phyloP scores from a whole-genome alignment of 371 early-diverging fungal genomes.

The Apophysomyces elegans region DNA sequence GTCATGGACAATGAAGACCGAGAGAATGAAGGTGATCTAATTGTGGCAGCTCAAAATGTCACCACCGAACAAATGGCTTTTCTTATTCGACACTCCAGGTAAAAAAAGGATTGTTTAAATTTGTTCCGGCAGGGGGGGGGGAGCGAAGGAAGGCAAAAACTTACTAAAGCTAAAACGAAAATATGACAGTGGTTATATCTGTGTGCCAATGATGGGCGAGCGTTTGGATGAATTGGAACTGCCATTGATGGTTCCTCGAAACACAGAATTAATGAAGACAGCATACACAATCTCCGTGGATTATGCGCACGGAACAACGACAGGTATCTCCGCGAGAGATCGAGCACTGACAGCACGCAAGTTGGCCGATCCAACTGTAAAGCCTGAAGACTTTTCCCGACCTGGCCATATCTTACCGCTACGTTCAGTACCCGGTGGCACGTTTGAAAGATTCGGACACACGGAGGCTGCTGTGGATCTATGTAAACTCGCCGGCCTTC shows the following conservation, averaged over 20 bases:
- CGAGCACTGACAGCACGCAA: constrained; percentile 81
- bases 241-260: constrained; percentile 93
- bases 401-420: constrained; percentile 97
- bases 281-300: constrained; percentile 95
- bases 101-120: constrained; percentile 13
- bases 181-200: constrained; percentile 82
- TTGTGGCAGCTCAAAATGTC: constrained; percentile 89
- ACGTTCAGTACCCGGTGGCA: constrained; percentile 79
- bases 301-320: constrained; percentile 82
- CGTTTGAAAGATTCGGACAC: constrained; percentile 86
- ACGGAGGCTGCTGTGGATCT: constrained; percentile 95
- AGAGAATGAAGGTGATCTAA: constrained; percentile 97
- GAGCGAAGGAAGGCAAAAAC: too few species aligned
- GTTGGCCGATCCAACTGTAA: constrained; percentile 73
- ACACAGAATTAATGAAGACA: constrained; percentile 88
- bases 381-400: constrained; percentile 77
- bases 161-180: too few species aligned
- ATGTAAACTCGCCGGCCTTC: constrained; percentile 80
- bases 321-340: constrained; percentile 95
- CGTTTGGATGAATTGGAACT: constrained; percentile 82
- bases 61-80: constrained; percentile 94
- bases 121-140: neutral
- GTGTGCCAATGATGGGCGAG: constrained; percentile 80
- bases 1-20: constrained; percentile 97
- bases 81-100: constrained; percentile 90